phyloP scores from a whole-genome alignment of 441 rosid genomes.

The Pelargonium fulgidum region DNA sequence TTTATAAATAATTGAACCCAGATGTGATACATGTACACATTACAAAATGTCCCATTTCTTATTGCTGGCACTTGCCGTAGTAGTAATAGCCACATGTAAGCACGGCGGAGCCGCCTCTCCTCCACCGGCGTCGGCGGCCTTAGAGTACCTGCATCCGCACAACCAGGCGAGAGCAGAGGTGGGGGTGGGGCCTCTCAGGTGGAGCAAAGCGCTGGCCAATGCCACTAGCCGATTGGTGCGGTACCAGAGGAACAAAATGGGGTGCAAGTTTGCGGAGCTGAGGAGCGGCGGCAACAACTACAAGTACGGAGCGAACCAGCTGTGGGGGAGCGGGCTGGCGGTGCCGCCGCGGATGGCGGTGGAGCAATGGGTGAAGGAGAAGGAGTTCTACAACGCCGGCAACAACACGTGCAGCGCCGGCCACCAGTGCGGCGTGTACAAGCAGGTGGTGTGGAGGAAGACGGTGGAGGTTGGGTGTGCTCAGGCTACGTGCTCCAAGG shows the following conservation, averaged over 20 bases:
- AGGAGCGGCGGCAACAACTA: constrained; percentile 14
- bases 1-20: background rate
- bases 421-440: constrained; percentile 63
- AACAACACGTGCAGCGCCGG: constrained; percentile 44
- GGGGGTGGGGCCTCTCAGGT: constrained; percentile 50
- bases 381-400: constrained; percentile 42
- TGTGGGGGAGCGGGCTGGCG: constrained; percentile 43
- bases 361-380: constrained; percentile 63
- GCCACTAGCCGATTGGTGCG: constrained; percentile 43
- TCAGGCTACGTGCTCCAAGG: constrained; percentile 49
- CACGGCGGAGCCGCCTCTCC: background rate
- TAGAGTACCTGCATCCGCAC: constrained; percentile 52
- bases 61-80: background rate
- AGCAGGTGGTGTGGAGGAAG: constrained; percentile 72
- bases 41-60: background rate
- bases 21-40: background rate
- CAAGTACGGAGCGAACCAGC: constrained; percentile 68
- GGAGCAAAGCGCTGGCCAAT: constrained; percentile 53
- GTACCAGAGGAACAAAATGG: constrained; percentile 56
- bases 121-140: background rate
- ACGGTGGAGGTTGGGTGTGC: constrained; percentile 65
- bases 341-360: constrained; percentile 56
- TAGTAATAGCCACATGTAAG: background rate
- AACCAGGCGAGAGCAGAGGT: constrained; percentile 66
- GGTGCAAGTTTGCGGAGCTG: constrained; percentile 62